Conservation (phyloP, 805 yeast genomes). For the Pichia membranifaciens region DNA sequence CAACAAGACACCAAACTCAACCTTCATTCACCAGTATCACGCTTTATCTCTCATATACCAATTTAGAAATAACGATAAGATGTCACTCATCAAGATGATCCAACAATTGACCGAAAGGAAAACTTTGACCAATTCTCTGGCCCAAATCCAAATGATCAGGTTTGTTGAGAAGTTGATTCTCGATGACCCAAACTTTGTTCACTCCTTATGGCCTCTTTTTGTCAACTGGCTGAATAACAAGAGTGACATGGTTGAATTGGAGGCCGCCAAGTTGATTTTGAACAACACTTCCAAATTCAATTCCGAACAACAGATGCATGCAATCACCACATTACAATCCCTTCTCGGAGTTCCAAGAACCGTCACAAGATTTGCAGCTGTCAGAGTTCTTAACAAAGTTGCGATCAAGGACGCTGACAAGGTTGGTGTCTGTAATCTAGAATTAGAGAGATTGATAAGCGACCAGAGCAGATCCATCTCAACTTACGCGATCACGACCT, state of each 20-base stretch:
- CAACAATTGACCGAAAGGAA: conserved; percentile 62
- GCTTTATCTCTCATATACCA: conserved; percentile 88
- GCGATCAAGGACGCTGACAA: conserved; percentile 79
- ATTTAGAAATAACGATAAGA: conserved; percentile 82
- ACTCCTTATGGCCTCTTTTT: conserved; percentile 58
- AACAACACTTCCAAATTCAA: conserved; percentile 45
- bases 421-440: conserved; percentile 71
- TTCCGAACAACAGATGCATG: conserved; percentile 61
- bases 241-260: conserved; percentile 85
- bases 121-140: conserved; percentile 70
- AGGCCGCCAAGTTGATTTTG: conserved; percentile 76
- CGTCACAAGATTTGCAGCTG: conserved; percentile 88
- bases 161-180: conserved; percentile 65
- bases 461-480: conserved; percentile 90
- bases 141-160: conserved; percentile 79
- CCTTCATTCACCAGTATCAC: conserved; percentile 88
- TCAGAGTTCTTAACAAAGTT: conserved; percentile 78
- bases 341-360: conserved; percentile 84
- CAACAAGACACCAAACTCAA: conserved; percentile 55
- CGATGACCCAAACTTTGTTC: conserved; percentile 63
- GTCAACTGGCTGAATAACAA: conserved; percentile 69
- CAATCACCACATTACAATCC: conserved; percentile 67
- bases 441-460: conserved; percentile 79
- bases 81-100: conserved; percentile 88
- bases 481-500: conserved; percentile 93